phyloP scores from a whole-genome alignment of 106 monocot species.

The Dioscorea alata region DNA sequence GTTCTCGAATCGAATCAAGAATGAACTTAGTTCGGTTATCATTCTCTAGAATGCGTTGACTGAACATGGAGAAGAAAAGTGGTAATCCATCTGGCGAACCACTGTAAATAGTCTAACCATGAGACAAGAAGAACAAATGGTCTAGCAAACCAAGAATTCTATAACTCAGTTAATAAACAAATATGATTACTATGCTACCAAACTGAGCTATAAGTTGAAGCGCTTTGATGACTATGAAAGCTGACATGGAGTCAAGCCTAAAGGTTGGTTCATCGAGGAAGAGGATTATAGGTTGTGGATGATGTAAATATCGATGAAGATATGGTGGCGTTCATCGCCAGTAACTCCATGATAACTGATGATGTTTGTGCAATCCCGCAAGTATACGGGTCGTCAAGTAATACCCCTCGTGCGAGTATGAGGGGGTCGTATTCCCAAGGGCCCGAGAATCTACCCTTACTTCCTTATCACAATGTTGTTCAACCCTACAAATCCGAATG shows the following conservation, averaged over 20 bases:
- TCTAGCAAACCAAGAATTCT: conserved; percentile 73
- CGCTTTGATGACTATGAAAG: conserved; percentile 88
- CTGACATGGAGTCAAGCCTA: conserved; percentile 86
- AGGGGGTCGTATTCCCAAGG: no score
- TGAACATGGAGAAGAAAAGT: conserved; percentile 63
- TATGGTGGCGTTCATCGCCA: conserved; percentile 73
- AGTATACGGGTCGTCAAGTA: no score
- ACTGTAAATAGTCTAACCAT: conserved; percentile 58
- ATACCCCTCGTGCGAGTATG: no score
- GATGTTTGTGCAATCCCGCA: no score
- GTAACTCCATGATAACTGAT: conserved; percentile 77
- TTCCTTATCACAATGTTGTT: no score
- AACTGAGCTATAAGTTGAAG: conserved; percentile 74
- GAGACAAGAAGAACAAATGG: conserved; percentile 67
- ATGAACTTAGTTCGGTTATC: conserved; percentile 82
- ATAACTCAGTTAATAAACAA: conserved; percentile 88
- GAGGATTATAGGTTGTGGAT: conserved; percentile 83
- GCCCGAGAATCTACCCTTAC: no score
- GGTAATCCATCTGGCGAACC: conserved; percentile 49
- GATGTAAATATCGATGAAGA: conserved; percentile 89
- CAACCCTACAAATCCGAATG: no score
- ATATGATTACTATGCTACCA: conserved; percentile 84
- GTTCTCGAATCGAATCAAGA: conserved; percentile 75
- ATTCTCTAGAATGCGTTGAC: conserved; percentile 68
- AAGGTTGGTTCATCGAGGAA: conserved; percentile 97